These are phyloP conservation scores for Pleurotus pulmonarius DNA, from an alignment of 768 basidiomycete genomes.

Conservation along the genomic window DNA sequence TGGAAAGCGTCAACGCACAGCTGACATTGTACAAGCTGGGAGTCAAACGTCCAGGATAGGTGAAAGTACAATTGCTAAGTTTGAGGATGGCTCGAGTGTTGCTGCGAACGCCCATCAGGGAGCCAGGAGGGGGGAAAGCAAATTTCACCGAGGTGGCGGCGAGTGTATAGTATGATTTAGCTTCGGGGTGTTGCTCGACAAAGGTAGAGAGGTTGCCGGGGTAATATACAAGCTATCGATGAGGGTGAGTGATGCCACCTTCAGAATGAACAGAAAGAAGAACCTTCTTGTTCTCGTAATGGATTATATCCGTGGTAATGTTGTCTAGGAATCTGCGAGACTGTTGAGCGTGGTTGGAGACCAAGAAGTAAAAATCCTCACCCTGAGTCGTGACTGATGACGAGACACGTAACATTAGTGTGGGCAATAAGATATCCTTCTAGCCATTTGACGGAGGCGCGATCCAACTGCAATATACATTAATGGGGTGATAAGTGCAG, in stretches of 20 bases:
- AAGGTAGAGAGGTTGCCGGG: slow-evolving; percentile 89
- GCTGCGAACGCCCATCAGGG: slow-evolving; percentile 94
- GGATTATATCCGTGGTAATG: slow-evolving; percentile 94
- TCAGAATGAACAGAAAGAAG: too few species aligned
- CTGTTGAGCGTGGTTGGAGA: slow-evolving; percentile 5
- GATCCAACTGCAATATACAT: slow-evolving; percentile 56
- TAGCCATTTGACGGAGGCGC: slow-evolving; percentile 86
- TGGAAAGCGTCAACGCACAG: slow-evolving; percentile 91
- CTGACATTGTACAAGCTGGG: slow-evolving; percentile 87
- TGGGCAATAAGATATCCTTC: slow-evolving; percentile 83
- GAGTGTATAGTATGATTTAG: slow-evolving; percentile 95
- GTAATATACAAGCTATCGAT: slow-evolving; percentile 80
- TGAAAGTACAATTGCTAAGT: slow-evolving; percentile 87
- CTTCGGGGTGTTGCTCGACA: slow-evolving; percentile 87
- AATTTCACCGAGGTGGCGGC: slow-evolving; percentile 93
- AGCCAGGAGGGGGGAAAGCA: slow-evolving; percentile 92
- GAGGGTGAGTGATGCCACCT: slow-evolving; percentile 4
- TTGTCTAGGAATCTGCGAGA: slow-evolving; percentile 80
- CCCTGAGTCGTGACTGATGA: slow-evolving; percentile 97
- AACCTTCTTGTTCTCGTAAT: slow-evolving; percentile 92
- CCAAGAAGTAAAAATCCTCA: slow-evolving; percentile 30
- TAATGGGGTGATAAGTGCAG: slow-evolving; percentile 12
- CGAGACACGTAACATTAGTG: slow-evolving; percentile 83
- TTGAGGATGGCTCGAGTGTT: slow-evolving; percentile 95
- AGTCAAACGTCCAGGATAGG: slow-evolving; percentile 78